Base-by-base conservation (phyloP, 768 basidiomycete genomes). In the Boletus eberwhitei region DNA sequence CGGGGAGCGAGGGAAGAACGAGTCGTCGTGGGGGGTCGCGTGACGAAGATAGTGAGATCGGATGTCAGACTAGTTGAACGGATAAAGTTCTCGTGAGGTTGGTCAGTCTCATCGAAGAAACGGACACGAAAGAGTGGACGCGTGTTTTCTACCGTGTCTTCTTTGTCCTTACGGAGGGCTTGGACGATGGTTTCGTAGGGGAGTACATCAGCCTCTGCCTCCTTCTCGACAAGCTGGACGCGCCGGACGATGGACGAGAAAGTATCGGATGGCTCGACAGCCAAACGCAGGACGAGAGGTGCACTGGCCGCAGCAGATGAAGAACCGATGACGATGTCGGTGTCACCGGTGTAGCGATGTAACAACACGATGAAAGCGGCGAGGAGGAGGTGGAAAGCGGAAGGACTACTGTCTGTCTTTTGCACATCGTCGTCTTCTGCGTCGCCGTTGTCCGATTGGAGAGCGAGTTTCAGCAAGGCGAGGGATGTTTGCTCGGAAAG, bases 281-380 rank as follows among this genome's bases (percentile, higher is more conserved):
- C 80, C 48, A 98, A 72, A 21, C 93, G 84, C 29, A 99, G 80
- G 37, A 99, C 79, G 37, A 99, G 78, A 9, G 94, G 93, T 55
- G 89, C 84, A 24, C 82, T 80, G 7, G 83, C 81, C 6, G 80
- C 75, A 2, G 89, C 84, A 24, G 91, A 87, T 16, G 93, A 94
- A 4, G 90, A 91, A 35, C 89, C 93, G 64, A 99, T 88, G 54
- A 97, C 80, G 57, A 99, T 79, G 63, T 97, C 93, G 26, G 86
- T 94, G 68, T 99, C 97, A 38, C 91, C 95, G 0, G 97, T 98
- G 74, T 93, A 97, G 39, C 96, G 81, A 74, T 98, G 93, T 13
- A 99, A 76, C 47, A 98, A 78, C 21, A 96, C 87, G 12, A 84
- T 81, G 73, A 99, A 97, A 0, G 96, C 88, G n/a, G 97, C 83